Evolutionary conservation across 192 early-diverging fungal species (phyloP), one percentile per base, ranked within the genome.

Genomic region (Rhizophagus clarus): DNA sequence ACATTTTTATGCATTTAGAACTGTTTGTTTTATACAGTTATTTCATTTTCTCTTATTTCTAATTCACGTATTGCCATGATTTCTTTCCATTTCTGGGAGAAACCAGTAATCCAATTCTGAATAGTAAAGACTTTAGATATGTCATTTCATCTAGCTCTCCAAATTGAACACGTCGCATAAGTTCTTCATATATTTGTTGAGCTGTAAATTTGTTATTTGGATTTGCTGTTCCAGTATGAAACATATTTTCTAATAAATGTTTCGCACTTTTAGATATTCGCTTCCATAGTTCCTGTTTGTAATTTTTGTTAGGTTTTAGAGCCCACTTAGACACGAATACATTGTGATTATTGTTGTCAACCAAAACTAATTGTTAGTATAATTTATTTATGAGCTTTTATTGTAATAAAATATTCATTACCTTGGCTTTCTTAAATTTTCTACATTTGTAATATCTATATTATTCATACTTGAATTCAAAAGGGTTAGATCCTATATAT

Each of bases 171-270:
- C 1, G 20, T 17, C 22, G 1, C 17, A 62, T 24, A 62, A 62
- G 61, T 62, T 62, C 22, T 9, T 62, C 4, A 62, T 62, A 5
- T 9, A 62, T 62, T 62, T 62, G 61, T 62, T 62, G 22, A n/a
- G 61, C 61, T n/a, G 20, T 24, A 62, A 62, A 62, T 62, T 62
- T 62, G 17, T 62, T 1, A 62, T 62, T 62, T 62, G 22, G 61
- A 62, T 62, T 62, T n/a, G 14, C 61, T 62, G 22, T 62, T 62
- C 61, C 61, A 6, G 61, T n/a, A 62, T 62, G 20, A 62, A n/a
- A 62, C 61, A 62, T 62, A 62, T 62, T 62, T 62, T 62, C 61
- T 22, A 62, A 62, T 62, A 62, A 26, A 62, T 20, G 20, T 62
- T 62, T 62, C 22, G 24, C 61, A n/a, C 9, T 62, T 26, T 62